A percentile compares a stretch with the other conserved stretches of the same genome.
Evolutionary conservation across 257 asterid genomes (phyloP).

Genomic region (Gentiana straminea): DNA sequence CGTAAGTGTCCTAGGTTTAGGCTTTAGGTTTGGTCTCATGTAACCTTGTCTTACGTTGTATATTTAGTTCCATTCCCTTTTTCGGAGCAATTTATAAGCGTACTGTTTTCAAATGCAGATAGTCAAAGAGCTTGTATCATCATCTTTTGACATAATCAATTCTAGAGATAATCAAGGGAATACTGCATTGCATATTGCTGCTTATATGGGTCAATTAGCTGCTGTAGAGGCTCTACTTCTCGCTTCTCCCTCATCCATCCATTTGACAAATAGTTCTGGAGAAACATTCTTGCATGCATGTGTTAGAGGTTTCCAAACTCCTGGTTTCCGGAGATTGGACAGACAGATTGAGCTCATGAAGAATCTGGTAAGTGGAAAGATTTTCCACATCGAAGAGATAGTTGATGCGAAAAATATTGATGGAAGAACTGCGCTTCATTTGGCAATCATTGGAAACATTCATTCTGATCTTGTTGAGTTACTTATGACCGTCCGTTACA

Average conservation of each 20-base stretch:
- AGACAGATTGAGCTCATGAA: constrained; percentile 68
- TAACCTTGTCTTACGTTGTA: no score
- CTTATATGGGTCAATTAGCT: constrained; percentile 70
- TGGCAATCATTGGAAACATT: constrained; percentile 66
- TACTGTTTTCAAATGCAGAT: constrained; percentile 30
- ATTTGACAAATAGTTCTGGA: constrained; percentile 41
- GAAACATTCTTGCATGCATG: constrained; percentile 77
- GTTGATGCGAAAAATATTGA: constrained; percentile 39
- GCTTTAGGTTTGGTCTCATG: no score
- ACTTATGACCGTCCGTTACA: constrained; percentile 49
- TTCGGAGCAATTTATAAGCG: no score
- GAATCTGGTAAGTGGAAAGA: constrained; percentile 34
- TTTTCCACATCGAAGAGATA: constrained; percentile 40
- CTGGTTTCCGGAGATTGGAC: constrained; percentile 78
- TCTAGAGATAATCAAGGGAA: constrained; percentile 72
- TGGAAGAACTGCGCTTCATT: constrained; percentile 72
- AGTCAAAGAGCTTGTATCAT: constrained; percentile 45
- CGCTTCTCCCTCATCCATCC: constrained; percentile 47
- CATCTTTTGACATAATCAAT: constrained; percentile 33
- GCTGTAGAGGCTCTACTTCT: constrained; percentile 66
- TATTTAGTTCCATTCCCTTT: no score
- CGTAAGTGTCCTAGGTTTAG: no score
- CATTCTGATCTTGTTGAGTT: constrained; percentile 71
- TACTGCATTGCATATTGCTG: constrained; percentile 81
- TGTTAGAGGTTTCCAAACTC: constrained; percentile 73